phyloP scores from a whole-genome alignment of 345 rosid species.

The Gossypium stocksii region DNA sequence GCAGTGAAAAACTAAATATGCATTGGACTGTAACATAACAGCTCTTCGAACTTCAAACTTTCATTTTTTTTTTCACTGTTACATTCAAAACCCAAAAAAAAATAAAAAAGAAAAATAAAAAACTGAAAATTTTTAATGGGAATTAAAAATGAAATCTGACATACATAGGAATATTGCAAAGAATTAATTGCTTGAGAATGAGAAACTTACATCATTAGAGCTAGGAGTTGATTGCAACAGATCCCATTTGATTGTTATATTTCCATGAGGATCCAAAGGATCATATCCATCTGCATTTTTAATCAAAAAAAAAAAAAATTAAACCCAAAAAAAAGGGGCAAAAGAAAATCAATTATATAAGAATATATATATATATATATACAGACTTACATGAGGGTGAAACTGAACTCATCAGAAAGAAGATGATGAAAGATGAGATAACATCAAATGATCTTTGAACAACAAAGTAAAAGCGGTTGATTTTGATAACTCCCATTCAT shows the following conservation, averaged over 20 bases:
- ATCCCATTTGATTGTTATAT: slow-evolving; percentile 82
- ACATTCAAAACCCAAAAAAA: background rate
- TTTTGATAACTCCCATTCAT: background rate
- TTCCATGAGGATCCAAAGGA: slow-evolving; percentile 74
- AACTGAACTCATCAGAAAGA: slow-evolving; percentile 1
- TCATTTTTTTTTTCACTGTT: background rate
- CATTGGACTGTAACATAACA: background rate
- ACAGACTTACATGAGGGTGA: background rate
- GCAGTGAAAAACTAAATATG: background rate
- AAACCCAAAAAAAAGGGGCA: background rate
- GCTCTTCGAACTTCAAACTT: background rate
- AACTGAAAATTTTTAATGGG: background rate
- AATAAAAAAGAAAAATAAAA: too few relatives aligned
- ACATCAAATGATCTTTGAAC: background rate
- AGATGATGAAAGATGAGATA: background rate
- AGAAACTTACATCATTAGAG: slow-evolving; percentile 38
- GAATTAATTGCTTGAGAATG: background rate
- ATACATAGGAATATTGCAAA: background rate
- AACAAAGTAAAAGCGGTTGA: background rate
- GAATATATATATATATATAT: background rate
- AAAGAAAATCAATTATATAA: background rate
- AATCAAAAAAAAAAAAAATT: background rate
- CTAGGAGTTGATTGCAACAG: slow-evolving; percentile 37
- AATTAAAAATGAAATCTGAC: background rate
- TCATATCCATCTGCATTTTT: slow-evolving; percentile 69